Conservation (phyloP, 2,329 filamentous ascomycete species). For the Fusarium pseudograminearum region DNA sequence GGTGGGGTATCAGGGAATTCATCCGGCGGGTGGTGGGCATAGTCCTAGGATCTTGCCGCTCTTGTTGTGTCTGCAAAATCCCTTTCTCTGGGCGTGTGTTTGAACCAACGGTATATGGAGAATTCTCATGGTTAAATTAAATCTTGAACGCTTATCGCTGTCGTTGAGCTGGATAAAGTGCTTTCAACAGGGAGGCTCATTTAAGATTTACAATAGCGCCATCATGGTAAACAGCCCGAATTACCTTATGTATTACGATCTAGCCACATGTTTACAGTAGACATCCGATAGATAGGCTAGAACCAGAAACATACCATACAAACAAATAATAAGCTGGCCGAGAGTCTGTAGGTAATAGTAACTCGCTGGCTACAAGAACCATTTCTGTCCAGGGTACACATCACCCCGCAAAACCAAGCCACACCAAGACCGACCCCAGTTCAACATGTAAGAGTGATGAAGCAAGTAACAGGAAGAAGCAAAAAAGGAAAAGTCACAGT, state of each 20-base stretch:
- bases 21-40: conserved; percentile 42
- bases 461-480: background rate
- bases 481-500: conserved; percentile 22
- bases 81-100: background rate
- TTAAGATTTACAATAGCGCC: background rate
- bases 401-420: conserved; percentile 36
- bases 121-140: conserved; percentile 10
- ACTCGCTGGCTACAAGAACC: conserved; percentile 13
- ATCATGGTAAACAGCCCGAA: conserved; percentile 7
- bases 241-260: background rate
- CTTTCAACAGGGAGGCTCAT: background rate
- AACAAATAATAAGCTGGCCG: background rate
- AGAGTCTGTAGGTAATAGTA: background rate
- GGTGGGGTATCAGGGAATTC: conserved; percentile 45
- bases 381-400: conserved; percentile 15
- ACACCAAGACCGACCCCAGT: conserved; percentile 4
- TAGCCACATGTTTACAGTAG: background rate
- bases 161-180: conserved; percentile 1
- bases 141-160: conserved; percentile 33
- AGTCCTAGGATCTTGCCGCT: background rate
- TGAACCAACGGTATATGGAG: background rate
- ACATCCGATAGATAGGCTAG: background rate
- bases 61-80: background rate
- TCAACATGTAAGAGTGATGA: background rate
- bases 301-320: background rate